Evolutionary conservation across 805 yeast genomes (phyloP).

Genomic region (Teunomyces aglyptinius): DNA sequence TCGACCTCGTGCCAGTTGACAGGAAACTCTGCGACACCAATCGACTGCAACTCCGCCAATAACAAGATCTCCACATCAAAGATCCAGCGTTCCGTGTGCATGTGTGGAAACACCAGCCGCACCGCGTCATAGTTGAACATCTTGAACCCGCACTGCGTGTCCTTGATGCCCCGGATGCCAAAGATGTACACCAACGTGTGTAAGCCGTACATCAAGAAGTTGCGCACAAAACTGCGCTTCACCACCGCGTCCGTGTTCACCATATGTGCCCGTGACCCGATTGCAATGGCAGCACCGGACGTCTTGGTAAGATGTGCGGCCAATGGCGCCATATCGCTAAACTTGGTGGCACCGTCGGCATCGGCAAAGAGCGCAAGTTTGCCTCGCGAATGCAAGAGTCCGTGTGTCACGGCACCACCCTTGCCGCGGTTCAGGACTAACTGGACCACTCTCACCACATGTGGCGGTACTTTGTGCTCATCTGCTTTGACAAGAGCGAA

Average conservation of each 20-base stretch:
- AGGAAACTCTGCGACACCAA: constrained; percentile 73
- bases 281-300: constrained; percentile 58
- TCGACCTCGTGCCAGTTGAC: constrained; percentile 97
- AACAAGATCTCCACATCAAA: constrained; percentile 93
- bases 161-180: constrained; percentile 83
- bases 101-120: constrained; percentile 67
- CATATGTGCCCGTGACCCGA: constrained; percentile 97
- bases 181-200: constrained; percentile 83
- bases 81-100: constrained; percentile 98
- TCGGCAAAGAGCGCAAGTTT: constrained; percentile 82
- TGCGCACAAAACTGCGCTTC: constrained; percentile 83
- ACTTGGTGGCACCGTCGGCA: constrained; percentile 94
- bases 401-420: constrained; percentile 93
- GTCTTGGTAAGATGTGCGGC: constrained; percentile 38
- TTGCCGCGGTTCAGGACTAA: constrained; percentile 83
- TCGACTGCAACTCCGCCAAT: constrained; percentile 67
- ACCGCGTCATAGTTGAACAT: constrained; percentile 76
- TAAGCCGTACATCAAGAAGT: constrained; percentile 88
- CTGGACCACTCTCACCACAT: constrained; percentile 65
- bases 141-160: constrained; percentile 98
- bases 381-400: constrained; percentile 75
- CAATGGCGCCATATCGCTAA: constrained; percentile 62
- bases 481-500: constrained; percentile 65
- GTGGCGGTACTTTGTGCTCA: constrained; percentile 50
- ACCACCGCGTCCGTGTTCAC: constrained; percentile 95